A percentile compares a stretch with the other conserved stretches of the same genome.
These are phyloP conservation scores for Trichoderma oligosporum DNA, from an alignment of 2,329 filamentous ascomycete species.

Conservation along the genomic window DNA sequence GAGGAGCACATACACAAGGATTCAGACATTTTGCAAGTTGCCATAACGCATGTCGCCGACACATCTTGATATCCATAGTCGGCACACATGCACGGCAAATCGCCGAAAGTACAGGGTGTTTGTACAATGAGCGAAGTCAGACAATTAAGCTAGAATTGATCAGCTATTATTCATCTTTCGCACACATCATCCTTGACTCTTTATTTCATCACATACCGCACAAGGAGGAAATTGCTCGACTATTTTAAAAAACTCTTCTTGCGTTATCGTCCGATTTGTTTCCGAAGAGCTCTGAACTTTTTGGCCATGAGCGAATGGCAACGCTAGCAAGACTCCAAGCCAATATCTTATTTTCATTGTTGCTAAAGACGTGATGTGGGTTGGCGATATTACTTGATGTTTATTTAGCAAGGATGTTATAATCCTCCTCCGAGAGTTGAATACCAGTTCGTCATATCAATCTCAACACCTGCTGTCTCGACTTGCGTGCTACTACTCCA, in stretches of 20 bases:
- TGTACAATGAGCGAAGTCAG: not conserved
- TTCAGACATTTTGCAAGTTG: not conserved
- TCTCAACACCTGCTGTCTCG: not conserved
- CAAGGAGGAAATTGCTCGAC: not conserved
- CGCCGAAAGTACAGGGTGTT: not conserved
- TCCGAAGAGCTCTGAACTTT: not conserved
- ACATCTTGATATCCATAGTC: not conserved
- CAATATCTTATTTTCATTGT: not conserved
- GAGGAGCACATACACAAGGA: not conserved
- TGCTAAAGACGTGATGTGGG: not conserved
- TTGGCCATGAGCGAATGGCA: not conserved
- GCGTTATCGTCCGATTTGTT: not conserved
- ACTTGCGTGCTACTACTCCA: not conserved
- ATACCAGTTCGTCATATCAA: not conserved
- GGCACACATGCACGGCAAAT: constrained; percentile 1
- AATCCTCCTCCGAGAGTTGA: not conserved
- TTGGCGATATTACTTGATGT: not conserved
- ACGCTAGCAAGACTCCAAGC: not conserved
- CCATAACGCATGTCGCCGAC: not conserved
- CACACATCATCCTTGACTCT: not conserved
- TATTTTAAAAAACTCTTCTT: not conserved
- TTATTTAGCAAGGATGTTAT: no score
- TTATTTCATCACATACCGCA: not conserved
- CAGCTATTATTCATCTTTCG: not conserved
- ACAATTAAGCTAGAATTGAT: not conserved